phyloP scores from a whole-genome alignment of 257 asterid genomes.

The Vinca minor region DNA sequence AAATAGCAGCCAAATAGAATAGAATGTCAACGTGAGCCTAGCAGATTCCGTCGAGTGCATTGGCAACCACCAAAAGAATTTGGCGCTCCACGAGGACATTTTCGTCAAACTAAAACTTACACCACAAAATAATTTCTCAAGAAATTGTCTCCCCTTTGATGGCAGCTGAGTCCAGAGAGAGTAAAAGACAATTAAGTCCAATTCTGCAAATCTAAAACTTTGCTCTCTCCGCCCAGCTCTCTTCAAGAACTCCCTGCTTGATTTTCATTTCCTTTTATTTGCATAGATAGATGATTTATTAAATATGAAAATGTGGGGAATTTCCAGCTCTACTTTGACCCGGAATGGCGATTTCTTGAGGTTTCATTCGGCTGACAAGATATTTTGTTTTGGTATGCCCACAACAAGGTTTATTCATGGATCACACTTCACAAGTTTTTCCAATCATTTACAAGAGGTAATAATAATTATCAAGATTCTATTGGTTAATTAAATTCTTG shows the following conservation, averaged over 20 bases:
- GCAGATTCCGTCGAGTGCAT: background rate
- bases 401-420: background rate
- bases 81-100: background rate
- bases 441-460: background rate
- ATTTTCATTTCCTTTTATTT: too few species aligned
- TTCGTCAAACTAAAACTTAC: background rate
- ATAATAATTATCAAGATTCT: background rate
- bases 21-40: background rate
- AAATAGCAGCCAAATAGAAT: too few species aligned
- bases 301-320: background rate
- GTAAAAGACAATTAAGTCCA: background rate
- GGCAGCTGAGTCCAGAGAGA: background rate
- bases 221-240: background rate
- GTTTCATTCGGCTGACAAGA: background rate
- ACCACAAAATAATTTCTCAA: background rate
- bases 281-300: background rate
- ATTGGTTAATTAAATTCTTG: background rate
- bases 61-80: background rate
- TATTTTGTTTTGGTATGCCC: background rate
- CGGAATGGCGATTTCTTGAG: background rate
- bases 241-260: background rate
- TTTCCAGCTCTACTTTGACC: background rate
- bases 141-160: too few species aligned
- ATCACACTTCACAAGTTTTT: background rate
- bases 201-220: background rate